These are phyloP conservation scores for Spathaspora hagerdaliae DNA, from an alignment of 805 yeast species.

Conservation along the genomic window DNA sequence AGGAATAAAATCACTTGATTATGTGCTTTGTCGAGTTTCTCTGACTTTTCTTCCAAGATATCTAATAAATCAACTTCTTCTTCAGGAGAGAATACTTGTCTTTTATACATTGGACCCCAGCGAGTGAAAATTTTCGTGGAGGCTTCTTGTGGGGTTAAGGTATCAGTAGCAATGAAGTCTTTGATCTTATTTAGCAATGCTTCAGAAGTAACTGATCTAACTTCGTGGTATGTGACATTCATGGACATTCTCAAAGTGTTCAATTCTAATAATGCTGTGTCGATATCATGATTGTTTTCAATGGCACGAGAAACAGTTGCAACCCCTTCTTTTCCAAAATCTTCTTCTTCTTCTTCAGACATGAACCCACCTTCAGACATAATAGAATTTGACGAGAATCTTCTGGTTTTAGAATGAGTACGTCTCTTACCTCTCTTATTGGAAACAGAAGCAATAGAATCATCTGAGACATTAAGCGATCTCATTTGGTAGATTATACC, in stretches of 20 bases:
- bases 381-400: conserved; percentile 33
- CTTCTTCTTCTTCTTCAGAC: conserved; percentile 53
- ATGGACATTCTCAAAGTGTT: conserved; percentile 96
- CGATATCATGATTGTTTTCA: conserved; percentile 87
- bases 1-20: conserved; percentile 49
- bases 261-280: conserved; percentile 87
- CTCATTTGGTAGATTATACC: conserved; percentile 47
- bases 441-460: conserved; percentile 51
- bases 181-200: conserved; percentile 69
- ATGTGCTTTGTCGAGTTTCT: conserved; percentile 32
- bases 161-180: conserved; percentile 73
- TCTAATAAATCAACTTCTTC: conserved; percentile 74
- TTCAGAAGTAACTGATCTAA: conserved; percentile 71
- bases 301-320: conserved; percentile 91
- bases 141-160: conserved; percentile 74
- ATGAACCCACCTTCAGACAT: conserved; percentile 30
- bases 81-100: conserved; percentile 78
- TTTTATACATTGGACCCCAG: conserved; percentile 78
- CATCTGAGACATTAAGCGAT: conserved; percentile 51
- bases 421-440: conserved; percentile 40
- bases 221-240: conserved; percentile 94
- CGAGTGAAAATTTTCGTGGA: conserved; percentile 66
- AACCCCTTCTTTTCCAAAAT: conserved; percentile 83
- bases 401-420: conserved; percentile 21
- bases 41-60: conserved; percentile 45